These are phyloP conservation scores for Penicillium freii DNA, from an alignment of 2,329 filamentous ascomycete genomes.

Conservation along the genomic window DNA sequence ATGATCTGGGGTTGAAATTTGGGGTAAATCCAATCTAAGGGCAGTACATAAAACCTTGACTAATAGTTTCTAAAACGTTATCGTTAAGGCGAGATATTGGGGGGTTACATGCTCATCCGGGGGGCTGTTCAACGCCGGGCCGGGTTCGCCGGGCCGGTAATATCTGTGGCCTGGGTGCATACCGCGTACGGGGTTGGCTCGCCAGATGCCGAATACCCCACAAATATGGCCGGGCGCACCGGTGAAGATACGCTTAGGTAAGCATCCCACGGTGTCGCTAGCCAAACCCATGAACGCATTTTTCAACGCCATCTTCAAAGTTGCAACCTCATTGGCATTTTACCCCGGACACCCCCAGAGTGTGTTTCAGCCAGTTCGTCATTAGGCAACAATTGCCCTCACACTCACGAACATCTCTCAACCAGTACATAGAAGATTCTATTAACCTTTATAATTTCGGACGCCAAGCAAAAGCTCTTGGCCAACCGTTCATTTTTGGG, in stretches of 20 bases:
- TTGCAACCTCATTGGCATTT: background rate
- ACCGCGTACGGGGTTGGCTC: background rate
- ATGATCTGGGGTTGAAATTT: background rate
- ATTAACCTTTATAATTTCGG: slow-evolving; percentile 1
- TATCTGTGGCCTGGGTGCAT: background rate
- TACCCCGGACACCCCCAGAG: background rate
- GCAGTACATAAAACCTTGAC: slow-evolving; percentile 1
- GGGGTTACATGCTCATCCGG: background rate
- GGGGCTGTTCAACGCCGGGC: slow-evolving; percentile 4
- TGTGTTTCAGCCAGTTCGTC: background rate
- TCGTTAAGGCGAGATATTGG: background rate
- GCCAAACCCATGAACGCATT: background rate
- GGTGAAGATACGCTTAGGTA: slow-evolving; percentile 8
- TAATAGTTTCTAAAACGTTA: background rate
- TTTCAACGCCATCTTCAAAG: background rate
- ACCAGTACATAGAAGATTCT: background rate
- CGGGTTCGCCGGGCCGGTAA: slow-evolving; percentile 8
- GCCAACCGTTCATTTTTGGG: slow-evolving; percentile 13
- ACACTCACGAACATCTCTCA: background rate
- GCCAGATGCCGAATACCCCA: background rate
- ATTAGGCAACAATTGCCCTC: background rate
- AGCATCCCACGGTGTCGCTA: background rate
- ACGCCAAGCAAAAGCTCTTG: slow-evolving; percentile 24
- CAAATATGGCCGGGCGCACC: background rate
- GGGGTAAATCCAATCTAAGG: background rate